Evolutionary conservation across 164 flowering plant species (phyloP), one percentile per base, ranked within the genome.

Genomic region (Annona squamosa): DNA sequence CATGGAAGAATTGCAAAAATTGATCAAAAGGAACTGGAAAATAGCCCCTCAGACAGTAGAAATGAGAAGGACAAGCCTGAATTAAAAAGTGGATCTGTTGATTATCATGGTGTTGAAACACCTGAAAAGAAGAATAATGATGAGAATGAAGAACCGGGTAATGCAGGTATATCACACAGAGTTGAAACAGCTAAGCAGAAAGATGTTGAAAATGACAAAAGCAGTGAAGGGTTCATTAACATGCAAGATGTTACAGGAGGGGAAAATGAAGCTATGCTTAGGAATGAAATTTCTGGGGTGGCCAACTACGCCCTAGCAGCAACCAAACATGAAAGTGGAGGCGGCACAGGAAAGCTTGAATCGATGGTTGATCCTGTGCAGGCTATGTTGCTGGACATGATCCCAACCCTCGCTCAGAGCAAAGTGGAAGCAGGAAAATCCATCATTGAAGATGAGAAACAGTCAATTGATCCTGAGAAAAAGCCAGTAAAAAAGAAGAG

Each of bases 371-470:
- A 87, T 86, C 96, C 98, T 3, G 82, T 90, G 72, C 87, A 95
- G 62, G 88, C 95, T 10, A 87, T 96, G 93, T 75, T 93, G 68
- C 67, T 90, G 9, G 81, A 87, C 81, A 88, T 91, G 98, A 85
- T 92, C 65, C 99, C 98, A 1, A 81, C 85, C 74, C 90, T 91
- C 4, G 89, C 87, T 17, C 48, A n/a, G 52, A 81, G 79, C 63
- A 84, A 75, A 41, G 72, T 43, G 1, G 85, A 85, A 73, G 71
- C 64, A 19, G 47, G 66, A 48, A 71, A 68, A 71, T 63, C 80
- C 3, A 69, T 47, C 37, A 1, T 3, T 10, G 73, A 79, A 63
- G 71, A 44, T 41, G 78, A 79, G 78, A 80, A 80, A 61, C 78
- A 76, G 46, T 42, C 67, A 9, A 57, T 67, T 37, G 83, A 77